These are phyloP conservation scores for Myrmaecium sp. DNA, from an alignment of 2,329 filamentous ascomycete species.

Conservation along the genomic window DNA sequence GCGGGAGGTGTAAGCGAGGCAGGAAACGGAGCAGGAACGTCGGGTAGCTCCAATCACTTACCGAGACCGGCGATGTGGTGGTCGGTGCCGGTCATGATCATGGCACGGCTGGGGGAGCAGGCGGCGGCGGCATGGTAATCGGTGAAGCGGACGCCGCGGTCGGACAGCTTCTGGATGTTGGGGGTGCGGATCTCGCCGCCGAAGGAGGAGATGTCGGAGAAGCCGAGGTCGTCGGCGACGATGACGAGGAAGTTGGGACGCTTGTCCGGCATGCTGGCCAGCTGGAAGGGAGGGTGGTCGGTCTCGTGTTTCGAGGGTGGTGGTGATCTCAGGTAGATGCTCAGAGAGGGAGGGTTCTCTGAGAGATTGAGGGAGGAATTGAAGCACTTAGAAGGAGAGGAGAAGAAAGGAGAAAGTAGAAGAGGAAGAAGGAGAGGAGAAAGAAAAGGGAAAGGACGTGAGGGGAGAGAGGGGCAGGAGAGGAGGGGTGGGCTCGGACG, in stretches of 20 bases:
- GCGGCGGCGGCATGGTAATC: conserved; percentile 49
- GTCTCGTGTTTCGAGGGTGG: too few relatives aligned
- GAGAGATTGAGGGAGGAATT: too few relatives aligned
- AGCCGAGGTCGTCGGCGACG: conserved; percentile 43
- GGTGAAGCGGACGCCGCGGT: conserved; percentile 39
- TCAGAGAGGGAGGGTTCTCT: too few relatives aligned
- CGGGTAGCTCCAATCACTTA: conserved; percentile 31
- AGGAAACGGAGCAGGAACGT: not conserved
- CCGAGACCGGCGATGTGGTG: conserved; percentile 43
- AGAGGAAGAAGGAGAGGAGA: too few relatives aligned
- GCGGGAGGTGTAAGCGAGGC: not conserved
- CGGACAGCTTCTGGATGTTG: conserved; percentile 35
- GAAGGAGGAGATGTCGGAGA: conserved; percentile 41
- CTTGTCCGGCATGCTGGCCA: too few relatives aligned
- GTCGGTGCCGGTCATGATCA: conserved; percentile 50
- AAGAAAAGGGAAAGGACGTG: too few relatives aligned
- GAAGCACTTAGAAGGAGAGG: too few relatives aligned
- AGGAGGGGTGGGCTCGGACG: too few relatives aligned
- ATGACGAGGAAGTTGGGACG: conserved; percentile 44
- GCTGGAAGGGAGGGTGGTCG: too few relatives aligned
- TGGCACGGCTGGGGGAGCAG: conserved; percentile 46
- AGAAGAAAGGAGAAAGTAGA: too few relatives aligned
- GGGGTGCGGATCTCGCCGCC: conserved; percentile 45
- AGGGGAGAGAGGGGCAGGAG: too few relatives aligned
- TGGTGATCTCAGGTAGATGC: too few relatives aligned